Conservation (phyloP, 2,329 filamentous ascomycete genomes). For the Chalara sp. region DNA sequence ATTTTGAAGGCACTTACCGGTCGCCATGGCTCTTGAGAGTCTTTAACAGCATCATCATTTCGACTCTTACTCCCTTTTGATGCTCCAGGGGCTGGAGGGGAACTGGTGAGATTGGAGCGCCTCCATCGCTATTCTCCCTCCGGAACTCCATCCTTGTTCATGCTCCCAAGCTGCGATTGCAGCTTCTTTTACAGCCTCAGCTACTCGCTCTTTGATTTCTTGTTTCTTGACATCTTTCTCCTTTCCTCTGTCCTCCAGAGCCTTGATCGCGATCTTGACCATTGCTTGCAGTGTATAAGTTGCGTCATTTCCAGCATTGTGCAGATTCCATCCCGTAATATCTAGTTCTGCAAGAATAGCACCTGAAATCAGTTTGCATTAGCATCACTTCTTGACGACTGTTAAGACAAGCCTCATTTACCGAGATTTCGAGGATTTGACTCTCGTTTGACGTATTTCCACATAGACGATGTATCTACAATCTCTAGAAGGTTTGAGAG, state of each 20-base stretch:
- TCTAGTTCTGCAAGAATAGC: conserved; percentile 56
- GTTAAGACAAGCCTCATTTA: conserved; percentile 6
- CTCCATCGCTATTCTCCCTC: conserved; percentile 20
- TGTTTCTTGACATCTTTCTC: conserved; percentile 7
- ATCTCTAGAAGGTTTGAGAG: conserved; percentile 52
- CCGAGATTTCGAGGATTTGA: conserved; percentile 49
- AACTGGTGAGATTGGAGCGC: conserved; percentile 5
- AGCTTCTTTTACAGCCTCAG: conserved; percentile 12
- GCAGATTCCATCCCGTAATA: conserved; percentile 58
- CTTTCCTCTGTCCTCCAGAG: conserved; percentile 15
- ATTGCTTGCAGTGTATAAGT: conserved; percentile 71
- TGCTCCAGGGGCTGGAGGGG: neutral
- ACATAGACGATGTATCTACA: conserved; percentile 69
- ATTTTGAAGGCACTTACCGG: neutral
- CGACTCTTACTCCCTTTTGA: too few relatives aligned
- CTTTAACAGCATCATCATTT: neutral
- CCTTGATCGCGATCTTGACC: conserved; percentile 50
- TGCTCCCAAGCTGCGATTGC: conserved; percentile 4
- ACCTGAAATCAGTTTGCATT: too few relatives aligned
- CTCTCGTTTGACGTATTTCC: conserved; percentile 53
- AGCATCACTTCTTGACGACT: too few relatives aligned
- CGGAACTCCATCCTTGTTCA: conserved; percentile 20
- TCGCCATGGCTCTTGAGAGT: neutral
- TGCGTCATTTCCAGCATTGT: conserved; percentile 86
- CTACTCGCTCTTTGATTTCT: conserved; percentile 12